Percentiles rank a stretch among this genome's conserved stretches.
phyloP scores from a whole-genome alignment of 2,329 filamentous ascomycete genomes.

The Zymoseptoria crescenta region DNA sequence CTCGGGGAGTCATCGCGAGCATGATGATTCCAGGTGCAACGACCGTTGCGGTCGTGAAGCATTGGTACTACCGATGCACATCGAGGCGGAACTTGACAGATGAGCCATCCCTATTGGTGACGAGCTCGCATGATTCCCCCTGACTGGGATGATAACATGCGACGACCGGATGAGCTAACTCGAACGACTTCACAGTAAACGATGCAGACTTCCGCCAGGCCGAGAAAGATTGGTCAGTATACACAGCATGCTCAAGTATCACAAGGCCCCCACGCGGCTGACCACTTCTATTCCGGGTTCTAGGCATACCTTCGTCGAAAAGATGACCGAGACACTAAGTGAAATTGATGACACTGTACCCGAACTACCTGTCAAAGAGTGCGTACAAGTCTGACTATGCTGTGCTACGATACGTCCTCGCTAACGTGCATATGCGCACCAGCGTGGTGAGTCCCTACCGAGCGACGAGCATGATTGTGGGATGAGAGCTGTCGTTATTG shows the following conservation, averaged over 20 bases:
- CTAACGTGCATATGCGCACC: not conserved
- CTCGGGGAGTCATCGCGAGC: not conserved
- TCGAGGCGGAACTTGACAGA: no score
- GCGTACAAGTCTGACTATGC: slow-evolving; percentile 42
- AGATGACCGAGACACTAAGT: slow-evolving; percentile 60
- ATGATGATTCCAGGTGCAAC: not conserved
- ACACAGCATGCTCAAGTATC: not conserved
- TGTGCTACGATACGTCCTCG: not conserved
- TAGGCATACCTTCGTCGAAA: slow-evolving; percentile 62
- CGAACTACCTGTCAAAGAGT: slow-evolving; percentile 75
- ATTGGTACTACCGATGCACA: not conserved
- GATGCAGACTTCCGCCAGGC: slow-evolving; percentile 72
- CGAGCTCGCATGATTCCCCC: no score
- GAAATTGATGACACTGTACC: slow-evolving; percentile 74
- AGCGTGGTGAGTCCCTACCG: not conserved
- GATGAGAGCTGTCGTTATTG: not conserved
- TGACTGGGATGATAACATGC: no score
- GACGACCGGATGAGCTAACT: not conserved
- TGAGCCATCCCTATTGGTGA: no score
- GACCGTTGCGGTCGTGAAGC: not conserved
- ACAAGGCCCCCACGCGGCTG: not conserved
- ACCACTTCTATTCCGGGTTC: not conserved
- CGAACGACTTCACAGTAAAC: slow-evolving; percentile 49
- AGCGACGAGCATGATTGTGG: not conserved
- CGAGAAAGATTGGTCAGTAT: slow-evolving; percentile 60